Base-by-base conservation (phyloP, 371 early-diverging fungal genomes). In the Lichtheimia ramosa region DNA sequence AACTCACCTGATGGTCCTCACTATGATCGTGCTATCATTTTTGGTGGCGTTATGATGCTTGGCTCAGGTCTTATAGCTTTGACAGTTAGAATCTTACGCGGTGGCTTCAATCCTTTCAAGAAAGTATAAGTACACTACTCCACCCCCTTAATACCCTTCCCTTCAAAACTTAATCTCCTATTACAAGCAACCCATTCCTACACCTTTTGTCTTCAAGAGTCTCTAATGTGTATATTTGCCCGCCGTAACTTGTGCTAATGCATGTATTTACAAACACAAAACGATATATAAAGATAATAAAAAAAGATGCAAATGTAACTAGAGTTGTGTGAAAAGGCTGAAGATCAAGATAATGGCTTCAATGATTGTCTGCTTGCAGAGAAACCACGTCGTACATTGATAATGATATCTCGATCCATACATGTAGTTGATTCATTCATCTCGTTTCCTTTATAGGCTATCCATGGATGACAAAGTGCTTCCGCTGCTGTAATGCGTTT, bases 391-490 rank as follows among this genome's bases (percentile, higher is more conserved):
- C 66, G 65, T 10, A 70, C 65, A 40, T 53, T 61, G 20, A 59
- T 56, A 20, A 57, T 50, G 18, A 73, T 42, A 54, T 75, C 75
- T 0, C 72, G 69, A 49, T 58, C 69, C 20, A 65, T 58, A 3
- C 64, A 48, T 0, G 10, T 34, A 1, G 34, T 10, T 34, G 34
- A 34, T 34, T 34, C 34, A 8, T 34, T 10, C 10, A 34, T 6
- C 10, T 34, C 34, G 10, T 34, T 34, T 18, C 65, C 63, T 24
- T 64, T 66, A 40, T 77, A 58, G 59, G 71, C 65, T 48, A 93
- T 81, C 87, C 91, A 94, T 27, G 89, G 88, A 69, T 93, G 92
- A n/a, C 64, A 21, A 15, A 94, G 71, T 0, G 94, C 93, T 58
- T 89, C 68, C 8, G 73, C 61, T 1, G 94, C 94, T 7, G 92